phyloP scores from a whole-genome alignment of 345 rosid species.

The Hypericum perforatum region DNA sequence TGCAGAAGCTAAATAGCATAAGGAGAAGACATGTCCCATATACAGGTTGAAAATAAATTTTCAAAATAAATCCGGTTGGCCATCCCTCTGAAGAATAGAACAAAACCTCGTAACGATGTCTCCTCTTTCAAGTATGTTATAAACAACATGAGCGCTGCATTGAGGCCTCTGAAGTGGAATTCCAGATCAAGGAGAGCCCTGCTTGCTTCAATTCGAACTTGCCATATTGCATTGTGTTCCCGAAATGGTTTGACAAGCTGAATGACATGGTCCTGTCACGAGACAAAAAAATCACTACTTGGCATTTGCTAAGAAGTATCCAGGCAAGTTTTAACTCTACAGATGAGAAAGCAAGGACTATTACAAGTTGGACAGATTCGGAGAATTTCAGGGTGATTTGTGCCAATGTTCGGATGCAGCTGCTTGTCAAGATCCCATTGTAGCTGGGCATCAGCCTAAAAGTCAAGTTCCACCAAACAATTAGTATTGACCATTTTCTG shows the following conservation, averaged over 20 bases:
- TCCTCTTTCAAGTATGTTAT: slow-evolving; percentile 63
- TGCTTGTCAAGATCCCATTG: slow-evolving; percentile 79
- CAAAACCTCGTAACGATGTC: slow-evolving; percentile 75
- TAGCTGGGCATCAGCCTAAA: slow-evolving; percentile 90
- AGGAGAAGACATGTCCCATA: no score
- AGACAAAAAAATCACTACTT: slow-evolving; percentile 12
- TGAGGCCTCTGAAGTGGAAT: slow-evolving; percentile 71
- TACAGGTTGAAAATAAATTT: background rate
- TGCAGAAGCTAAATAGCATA: no score
- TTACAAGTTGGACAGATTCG: slow-evolving; percentile 65
- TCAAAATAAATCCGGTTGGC: background rate
- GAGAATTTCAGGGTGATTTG: slow-evolving; percentile 81
- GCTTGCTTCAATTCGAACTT: slow-evolving; percentile 77
- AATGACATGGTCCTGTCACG: slow-evolving; percentile 61
- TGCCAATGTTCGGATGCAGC: slow-evolving; percentile 84
- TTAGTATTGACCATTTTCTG: slow-evolving; percentile 5
- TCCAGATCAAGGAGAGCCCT: slow-evolving; percentile 90
- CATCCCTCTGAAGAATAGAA: background rate
- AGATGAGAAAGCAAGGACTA: slow-evolving; percentile 17
- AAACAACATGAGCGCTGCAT: slow-evolving; percentile 61
- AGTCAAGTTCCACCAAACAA: slow-evolving; percentile 9
- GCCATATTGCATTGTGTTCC: slow-evolving; percentile 47
- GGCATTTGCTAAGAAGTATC: slow-evolving; percentile 12
- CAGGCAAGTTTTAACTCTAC: slow-evolving; percentile 9
- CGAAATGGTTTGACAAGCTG: slow-evolving; percentile 72